Percentiles rank a stretch among this genome's conserved stretches.
Conservation (phyloP, 2,329 filamentous ascomycete species). For the Fusarium sterilihyphosum region DNA sequence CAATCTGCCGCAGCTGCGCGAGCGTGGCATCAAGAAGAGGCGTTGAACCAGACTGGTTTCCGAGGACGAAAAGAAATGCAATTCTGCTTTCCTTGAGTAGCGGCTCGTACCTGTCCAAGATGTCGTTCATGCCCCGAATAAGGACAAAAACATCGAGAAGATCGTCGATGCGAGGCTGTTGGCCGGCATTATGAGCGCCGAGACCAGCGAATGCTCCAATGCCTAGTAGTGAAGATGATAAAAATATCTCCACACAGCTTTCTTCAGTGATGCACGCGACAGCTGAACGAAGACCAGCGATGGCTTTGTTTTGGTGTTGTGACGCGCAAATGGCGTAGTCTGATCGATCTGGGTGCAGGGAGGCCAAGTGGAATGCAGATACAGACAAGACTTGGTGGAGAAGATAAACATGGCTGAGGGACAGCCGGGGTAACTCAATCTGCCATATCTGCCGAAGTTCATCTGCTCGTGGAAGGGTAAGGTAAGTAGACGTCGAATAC, state of each 20-base stretch:
- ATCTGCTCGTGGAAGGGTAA: conserved; percentile 45
- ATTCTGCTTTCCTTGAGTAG: conserved; percentile 8
- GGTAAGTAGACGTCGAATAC: conserved; percentile 44
- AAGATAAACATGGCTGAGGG: conserved; percentile 42
- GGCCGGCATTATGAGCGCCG: conserved; percentile 24
- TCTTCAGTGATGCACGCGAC: conserved; percentile 41
- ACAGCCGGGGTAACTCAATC: conserved; percentile 40
- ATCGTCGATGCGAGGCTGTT: conserved; percentile 43
- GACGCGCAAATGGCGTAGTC: conserved; percentile 42
- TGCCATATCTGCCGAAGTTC: conserved; percentile 46
- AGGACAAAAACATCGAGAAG: conserved; percentile 48
- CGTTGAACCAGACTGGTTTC: background rate
- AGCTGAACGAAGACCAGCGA: conserved; percentile 43
- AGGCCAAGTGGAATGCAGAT: conserved; percentile 45
- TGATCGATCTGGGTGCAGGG: conserved; percentile 39
- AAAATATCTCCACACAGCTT: conserved; percentile 48
- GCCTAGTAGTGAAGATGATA: conserved; percentile 45
- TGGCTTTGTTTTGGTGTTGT: conserved; percentile 47
- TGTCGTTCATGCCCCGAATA: conserved; percentile 45
- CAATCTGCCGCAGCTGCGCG: conserved; percentile 18
- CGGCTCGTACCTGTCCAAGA: conserved; percentile 41
- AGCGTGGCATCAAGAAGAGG: conserved; percentile 5
- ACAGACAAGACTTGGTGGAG: conserved; percentile 48
- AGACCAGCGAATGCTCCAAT: conserved; percentile 47
- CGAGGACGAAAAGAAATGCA: background rate